Percentiles rank a stretch among this genome's conserved stretches.
Conservation (phyloP, 1,284 basidiomycete genomes). For the Termitomyces sp. region DNA sequence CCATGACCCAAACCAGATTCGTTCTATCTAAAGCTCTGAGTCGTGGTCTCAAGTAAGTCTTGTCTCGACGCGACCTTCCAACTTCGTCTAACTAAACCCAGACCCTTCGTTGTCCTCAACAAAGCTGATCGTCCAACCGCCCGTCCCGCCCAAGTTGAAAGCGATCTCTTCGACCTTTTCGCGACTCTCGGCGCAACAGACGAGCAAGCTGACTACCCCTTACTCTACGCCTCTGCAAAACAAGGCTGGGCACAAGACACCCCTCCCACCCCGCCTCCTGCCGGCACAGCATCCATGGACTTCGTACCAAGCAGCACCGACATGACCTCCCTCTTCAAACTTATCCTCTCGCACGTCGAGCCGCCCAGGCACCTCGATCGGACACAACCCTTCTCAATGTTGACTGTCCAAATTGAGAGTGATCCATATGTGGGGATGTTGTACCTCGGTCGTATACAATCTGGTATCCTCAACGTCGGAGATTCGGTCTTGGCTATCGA, state of each 20-base stretch:
- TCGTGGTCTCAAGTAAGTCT: conserved; percentile 35
- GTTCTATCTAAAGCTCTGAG: conserved; percentile 40
- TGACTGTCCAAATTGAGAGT: conserved; percentile 42
- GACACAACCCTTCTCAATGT: conserved; percentile 40
- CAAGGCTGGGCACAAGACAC: conserved; percentile 40
- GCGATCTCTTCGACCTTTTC: conserved; percentile 45
- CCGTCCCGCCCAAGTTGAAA: conserved; percentile 40
- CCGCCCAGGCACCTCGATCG: conserved; percentile 35
- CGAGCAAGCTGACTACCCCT: conserved; percentile 45
- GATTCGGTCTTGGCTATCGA: conserved; percentile 37
- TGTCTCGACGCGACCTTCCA: neutral
- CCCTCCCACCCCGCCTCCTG: conserved; percentile 17
- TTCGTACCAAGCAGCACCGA: conserved; percentile 5
- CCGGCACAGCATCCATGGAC: conserved; percentile 4
- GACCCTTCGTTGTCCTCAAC: conserved; percentile 42
- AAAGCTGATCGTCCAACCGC: conserved; percentile 41
- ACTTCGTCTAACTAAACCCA: conserved; percentile 12
- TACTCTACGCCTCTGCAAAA: conserved; percentile 45
- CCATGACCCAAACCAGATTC: conserved; percentile 47
- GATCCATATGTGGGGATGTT: conserved; percentile 43
- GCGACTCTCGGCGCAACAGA: conserved; percentile 44
- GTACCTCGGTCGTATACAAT: conserved; percentile 42
- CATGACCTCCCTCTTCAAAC: conserved; percentile 41
- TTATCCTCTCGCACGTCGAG: conserved; percentile 39
- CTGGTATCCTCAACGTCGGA: conserved; percentile 33